Evolutionary conservation across 1,284 basidiomycete species (phyloP).

Genomic region (Ustilago nuda): DNA sequence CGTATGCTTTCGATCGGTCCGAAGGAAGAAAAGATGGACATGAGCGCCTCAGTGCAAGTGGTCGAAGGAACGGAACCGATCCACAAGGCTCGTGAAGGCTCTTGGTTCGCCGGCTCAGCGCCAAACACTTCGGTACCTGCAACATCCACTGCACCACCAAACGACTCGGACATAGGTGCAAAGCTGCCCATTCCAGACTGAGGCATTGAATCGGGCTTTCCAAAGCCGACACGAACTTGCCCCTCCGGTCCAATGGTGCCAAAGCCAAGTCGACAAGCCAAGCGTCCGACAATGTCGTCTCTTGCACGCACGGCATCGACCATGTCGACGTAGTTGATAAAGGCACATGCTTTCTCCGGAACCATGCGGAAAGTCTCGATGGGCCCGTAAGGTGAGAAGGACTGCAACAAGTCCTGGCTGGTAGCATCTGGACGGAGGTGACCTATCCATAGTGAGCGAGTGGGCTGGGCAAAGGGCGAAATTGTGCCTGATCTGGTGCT

Average conservation of each 20-base stretch:
- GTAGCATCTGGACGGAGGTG: conserved; percentile 93
- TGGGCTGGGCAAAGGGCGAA: conserved; percentile 75
- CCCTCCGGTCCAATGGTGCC: conserved; percentile 71
- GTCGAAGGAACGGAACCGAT: conserved; percentile 57
- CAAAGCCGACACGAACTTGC: conserved; percentile 95
- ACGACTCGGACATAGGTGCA: conserved; percentile 16
- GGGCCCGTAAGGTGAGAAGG: conserved; percentile 94
- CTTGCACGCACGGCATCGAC: conserved; percentile 93
- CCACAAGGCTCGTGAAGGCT: conserved; percentile 61
- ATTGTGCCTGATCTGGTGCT: conserved; percentile 71
- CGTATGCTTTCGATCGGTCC: conserved; percentile 96
- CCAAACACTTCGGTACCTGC: conserved; percentile 21
- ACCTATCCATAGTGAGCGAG: conserved; percentile 95
- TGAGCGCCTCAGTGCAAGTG: conserved; percentile 72
- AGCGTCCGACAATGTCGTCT: conserved; percentile 92
- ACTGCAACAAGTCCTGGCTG: conserved; percentile 90
- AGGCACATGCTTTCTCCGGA: conserved; percentile 98
- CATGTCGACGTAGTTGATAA: conserved; percentile 97
- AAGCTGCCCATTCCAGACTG: conserved; percentile 31
- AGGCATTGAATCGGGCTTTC: conserved; percentile 88
- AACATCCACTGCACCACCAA: conserved; percentile 6
- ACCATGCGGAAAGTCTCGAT: conserved; percentile 93
- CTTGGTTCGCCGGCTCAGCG: conserved; percentile 32
- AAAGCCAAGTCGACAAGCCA: conserved; percentile 87
- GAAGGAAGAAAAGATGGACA: conserved; percentile 91